Evolutionary conservation across 441 rosid species (phyloP).

Genomic region (Populus hybrid): DNA sequence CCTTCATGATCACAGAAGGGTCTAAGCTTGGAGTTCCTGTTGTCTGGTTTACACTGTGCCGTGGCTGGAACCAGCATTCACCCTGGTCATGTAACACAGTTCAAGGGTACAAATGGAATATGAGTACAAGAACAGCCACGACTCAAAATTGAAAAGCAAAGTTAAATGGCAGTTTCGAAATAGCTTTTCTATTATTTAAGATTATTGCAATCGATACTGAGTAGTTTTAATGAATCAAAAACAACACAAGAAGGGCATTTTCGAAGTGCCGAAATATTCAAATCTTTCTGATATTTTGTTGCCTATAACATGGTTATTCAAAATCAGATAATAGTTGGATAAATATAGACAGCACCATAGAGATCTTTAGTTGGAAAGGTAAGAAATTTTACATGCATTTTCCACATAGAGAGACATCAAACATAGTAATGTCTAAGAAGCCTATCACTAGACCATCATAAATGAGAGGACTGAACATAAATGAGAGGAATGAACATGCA

Average conservation of each 20-base stretch:
- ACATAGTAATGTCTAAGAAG: not conserved
- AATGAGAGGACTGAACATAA: not conserved
- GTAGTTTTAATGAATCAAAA: not conserved
- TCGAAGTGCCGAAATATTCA: not conserved
- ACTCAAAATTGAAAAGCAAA: not conserved
- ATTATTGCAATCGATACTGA: not conserved
- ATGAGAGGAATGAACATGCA: not conserved
- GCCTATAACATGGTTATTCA: not conserved
- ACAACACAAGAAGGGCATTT: not conserved
- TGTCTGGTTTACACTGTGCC: constrained; percentile 25
- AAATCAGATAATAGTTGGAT: not conserved
- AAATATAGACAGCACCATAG: too few relatives aligned
- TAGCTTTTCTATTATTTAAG: not conserved
- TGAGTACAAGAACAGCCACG: not conserved
- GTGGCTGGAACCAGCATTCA: constrained; percentile 54
- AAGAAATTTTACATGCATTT: not conserved
- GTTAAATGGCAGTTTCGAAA: not conserved
- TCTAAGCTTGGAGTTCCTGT: constrained; percentile 24
- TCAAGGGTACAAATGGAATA: not conserved
- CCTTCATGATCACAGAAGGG: constrained; percentile 37
- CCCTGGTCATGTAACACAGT: constrained; percentile 26
- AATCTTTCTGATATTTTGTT: not conserved
- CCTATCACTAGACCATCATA: not conserved
- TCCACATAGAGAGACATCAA: not conserved
- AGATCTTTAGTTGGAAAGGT: not conserved